A percentile compares a stretch with the other conserved stretches of the same genome.
Conservation (phyloP, 257 asterid genomes). For the Fraxinus americana region DNA sequence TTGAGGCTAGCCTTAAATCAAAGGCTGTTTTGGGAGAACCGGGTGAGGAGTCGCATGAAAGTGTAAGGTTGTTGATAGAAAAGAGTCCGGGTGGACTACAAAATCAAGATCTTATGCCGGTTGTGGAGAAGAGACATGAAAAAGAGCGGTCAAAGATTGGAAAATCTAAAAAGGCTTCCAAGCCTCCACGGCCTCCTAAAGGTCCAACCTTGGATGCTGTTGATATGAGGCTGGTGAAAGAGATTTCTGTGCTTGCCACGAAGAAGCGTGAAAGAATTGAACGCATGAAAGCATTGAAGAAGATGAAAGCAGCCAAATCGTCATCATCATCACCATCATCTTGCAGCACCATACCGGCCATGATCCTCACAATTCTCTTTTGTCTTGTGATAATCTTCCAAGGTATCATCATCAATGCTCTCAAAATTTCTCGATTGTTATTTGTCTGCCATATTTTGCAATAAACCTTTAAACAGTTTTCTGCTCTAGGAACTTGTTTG, state of each 20-base stretch:
- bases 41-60: slow-evolving; percentile 15
- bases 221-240: slow-evolving; percentile 57
- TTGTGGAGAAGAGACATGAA: slow-evolving; percentile 25
- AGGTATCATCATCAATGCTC: slow-evolving; percentile 39
- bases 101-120: slow-evolving; percentile 19
- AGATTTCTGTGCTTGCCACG: slow-evolving; percentile 44
- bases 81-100: slow-evolving; percentile 24
- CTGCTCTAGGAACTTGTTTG: not conserved
- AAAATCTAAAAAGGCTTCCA: slow-evolving; percentile 40
- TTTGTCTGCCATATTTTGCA: not conserved
- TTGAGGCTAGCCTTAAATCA: slow-evolving; percentile 3
- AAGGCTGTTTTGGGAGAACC: slow-evolving; percentile 12
- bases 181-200: slow-evolving; percentile 75
- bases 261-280: slow-evolving; percentile 56
- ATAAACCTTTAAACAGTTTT: not conserved
- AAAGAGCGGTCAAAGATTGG: slow-evolving; percentile 30
- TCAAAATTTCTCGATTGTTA: not conserved
- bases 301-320: slow-evolving; percentile 38
- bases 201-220: slow-evolving; percentile 63
- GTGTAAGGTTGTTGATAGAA: slow-evolving; percentile 28
- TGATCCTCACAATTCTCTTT: slow-evolving; percentile 54
- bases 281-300: slow-evolving; percentile 47
- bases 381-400: slow-evolving; percentile 56
- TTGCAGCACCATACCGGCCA: slow-evolving; percentile 43
- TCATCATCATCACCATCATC: slow-evolving; percentile 34